These are phyloP conservation scores for Medicago truncatula DNA, from an alignment of 306 rosid genomes.

Conservation along the genomic window MtrunA17r5.0-ANR NC_053049.1:35289001-35289500, in stretches of 20 bases:
- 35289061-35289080: conserved; percentile 91
- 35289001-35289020: conserved; percentile 82
- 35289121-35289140: conserved; percentile 95
- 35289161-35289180: conserved; percentile 92
- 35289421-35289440: neutral
- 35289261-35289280: conserved; percentile 6
- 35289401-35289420: neutral
- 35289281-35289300: too few species aligned
- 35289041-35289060: conserved; percentile 89
- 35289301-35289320: too few species aligned
- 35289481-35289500: neutral
- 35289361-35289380: too few species aligned
- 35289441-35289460: neutral
- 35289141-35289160: conserved; percentile 84
- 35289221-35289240: conserved; percentile 11
- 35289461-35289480: neutral
- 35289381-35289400: conserved; percentile 19
- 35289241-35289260: neutral
- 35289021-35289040: conserved; percentile 82
- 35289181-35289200: conserved; percentile 47
- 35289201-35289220: neutral
- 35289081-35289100: conserved; percentile 90
- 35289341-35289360: too few species aligned
- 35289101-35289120: conserved; percentile 99
- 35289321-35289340: too few species aligned